Base-by-base conservation (phyloP, 2,329 filamentous ascomycete species). In the Monosporascus sp. region DNA sequence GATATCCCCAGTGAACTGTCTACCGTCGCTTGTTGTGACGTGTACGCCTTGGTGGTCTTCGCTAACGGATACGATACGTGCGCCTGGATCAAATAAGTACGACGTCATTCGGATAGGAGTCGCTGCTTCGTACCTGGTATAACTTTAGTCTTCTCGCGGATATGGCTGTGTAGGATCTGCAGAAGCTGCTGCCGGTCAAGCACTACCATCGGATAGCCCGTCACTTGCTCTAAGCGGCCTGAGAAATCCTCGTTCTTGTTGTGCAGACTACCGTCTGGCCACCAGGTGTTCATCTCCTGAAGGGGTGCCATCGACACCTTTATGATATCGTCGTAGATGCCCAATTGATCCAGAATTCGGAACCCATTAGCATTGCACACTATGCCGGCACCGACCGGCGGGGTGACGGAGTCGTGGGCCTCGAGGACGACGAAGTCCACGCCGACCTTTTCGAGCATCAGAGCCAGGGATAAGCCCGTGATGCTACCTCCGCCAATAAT, bases 341-440 rank as follows among this genome's bases (percentile, higher is more conserved):
- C 75, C 1, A 77, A 58, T 54, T 78, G 75, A 47, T 75, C 72
- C 3, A 76, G 58, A 15, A 77, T 70, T 5, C 70, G 63, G 5
- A 57, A 49, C 2, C 68, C 69, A 49, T 73, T 63, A 1, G 74
- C 65, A 1, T 64, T 49, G 3, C 75, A 55, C 1, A 60, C 70
- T 38, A 77, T 69, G n/a, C 66, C 68, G 2, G 72, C 72, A 2
- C 75, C 75, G 3, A 70, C 60, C 46, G 70, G 62, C 2, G 74
- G 71, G 6, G 68, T 65, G 38, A 75, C 63, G 1, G 63, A 57
- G 0, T 55, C 49, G 35, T 68, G 61, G 11, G 60, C 61, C 58
- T 78, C 75, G 2, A 78, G 65, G 5, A 78, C 56, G n/a, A 74
- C 51, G 57, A 70, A 75, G 54, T 75, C 70, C 52, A 79, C 72